These are phyloP conservation scores for Kalmanozyma brasiliensis DNA, from an alignment of 1,284 basidiomycete genomes.

Conservation along the genomic window DNA sequence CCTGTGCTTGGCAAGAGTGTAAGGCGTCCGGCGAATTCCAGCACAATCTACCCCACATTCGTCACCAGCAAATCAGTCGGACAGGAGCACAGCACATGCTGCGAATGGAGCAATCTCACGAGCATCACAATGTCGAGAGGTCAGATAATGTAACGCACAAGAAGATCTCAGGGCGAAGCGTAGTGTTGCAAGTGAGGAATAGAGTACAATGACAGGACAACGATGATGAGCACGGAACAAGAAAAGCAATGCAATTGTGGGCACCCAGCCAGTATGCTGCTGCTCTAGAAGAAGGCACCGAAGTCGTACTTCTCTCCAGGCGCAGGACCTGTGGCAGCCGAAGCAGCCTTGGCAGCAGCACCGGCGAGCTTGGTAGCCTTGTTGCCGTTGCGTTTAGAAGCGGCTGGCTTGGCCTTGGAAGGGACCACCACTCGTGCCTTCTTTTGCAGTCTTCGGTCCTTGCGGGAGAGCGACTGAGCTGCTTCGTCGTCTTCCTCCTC, in stretches of 20 bases:
- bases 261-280: background rate
- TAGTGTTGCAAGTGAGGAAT: constrained; percentile 30
- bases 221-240: background rate
- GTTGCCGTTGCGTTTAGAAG: constrained; percentile 18
- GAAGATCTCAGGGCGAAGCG: background rate
- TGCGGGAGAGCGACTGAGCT: constrained; percentile 31
- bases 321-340: constrained; percentile 44
- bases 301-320: constrained; percentile 62
- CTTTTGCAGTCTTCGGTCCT: constrained; percentile 42
- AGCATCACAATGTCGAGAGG: too few species aligned
- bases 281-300: constrained; percentile 51
- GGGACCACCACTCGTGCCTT: constrained; percentile 38
- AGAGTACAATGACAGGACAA: constrained; percentile 35
- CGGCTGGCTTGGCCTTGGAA: constrained; percentile 34
- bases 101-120: too few species aligned
- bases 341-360: constrained; percentile 33
- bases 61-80: too few species aligned
- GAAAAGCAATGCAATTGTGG: background rate
- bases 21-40: background rate
- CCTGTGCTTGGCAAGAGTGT: constrained; percentile 7
- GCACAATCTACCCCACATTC: background rate
- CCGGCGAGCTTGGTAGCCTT: constrained; percentile 22
- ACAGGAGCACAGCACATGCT: too few species aligned
- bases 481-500: constrained; percentile 21
- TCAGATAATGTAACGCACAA: too few species aligned